Evolutionary conservation across 2,329 filamentous ascomycete genomes (phyloP), one percentile per base, ranked within the genome.

Genomic region (Colletotrichum nymphaeae): DNA sequence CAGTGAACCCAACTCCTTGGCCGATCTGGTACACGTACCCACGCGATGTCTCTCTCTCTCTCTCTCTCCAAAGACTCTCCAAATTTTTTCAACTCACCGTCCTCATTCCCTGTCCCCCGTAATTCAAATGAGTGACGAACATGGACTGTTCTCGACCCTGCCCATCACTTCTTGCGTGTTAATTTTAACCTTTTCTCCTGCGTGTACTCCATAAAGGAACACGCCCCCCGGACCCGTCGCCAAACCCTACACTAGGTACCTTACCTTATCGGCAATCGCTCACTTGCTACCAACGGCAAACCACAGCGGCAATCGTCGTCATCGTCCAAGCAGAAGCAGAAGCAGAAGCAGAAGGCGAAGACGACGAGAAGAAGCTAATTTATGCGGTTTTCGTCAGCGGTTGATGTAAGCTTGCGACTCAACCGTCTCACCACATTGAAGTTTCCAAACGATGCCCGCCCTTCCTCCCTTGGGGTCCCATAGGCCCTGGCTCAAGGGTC

Each of bases 11-110:
- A 2, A 35, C 9, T 35, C 32, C 32, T 16, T 67, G 74, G 19
- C 74, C 59, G 7, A 77, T 77, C 9, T 42, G 37, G 37, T 42
- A 42, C 37, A 35, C 35, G 14, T n/a, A 49, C 19, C 42, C 42
- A 49, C 19, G 42, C 74, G 72, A 30, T 72, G 11, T 78, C 35
- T 14, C 72, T 57, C 52, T 30, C 24, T 24, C 24, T 24, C 35
- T 14, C 46, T 28, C 26, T 28, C 26, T 28, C 37, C 16, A 42
- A 42, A 16, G 14, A 42, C 14, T 19, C 14, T 42, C 16, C 37
- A 42, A 19, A 16, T 42, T 7, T 8, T 8, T 19, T 42, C 5
- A 76, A 78, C 63, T 73, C 77, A 14, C 67, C 60, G 19, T 76
- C 66, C 66, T 2, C 76, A 72, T 49, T 22, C 30, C 42, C 42